Evolutionary conservation across 2,329 filamentous ascomycete species (phyloP).

Genomic region (Beauveria sp.): DNA sequence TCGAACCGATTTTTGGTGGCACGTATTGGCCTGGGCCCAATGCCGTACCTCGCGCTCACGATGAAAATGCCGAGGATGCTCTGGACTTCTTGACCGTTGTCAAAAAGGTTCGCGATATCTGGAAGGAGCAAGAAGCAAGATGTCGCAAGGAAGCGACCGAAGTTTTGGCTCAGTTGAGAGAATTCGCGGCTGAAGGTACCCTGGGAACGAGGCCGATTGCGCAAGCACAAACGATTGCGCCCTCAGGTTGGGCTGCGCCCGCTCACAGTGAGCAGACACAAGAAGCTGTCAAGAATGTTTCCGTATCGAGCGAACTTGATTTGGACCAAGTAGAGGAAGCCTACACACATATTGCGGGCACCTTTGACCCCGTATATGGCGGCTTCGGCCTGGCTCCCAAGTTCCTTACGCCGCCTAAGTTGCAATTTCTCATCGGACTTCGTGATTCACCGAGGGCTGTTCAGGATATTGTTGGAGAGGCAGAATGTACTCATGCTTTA

Average conservation of each 20-base stretch:
- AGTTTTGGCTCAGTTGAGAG: constrained; percentile 70
- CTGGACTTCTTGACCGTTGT: constrained; percentile 80
- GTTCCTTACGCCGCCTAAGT: constrained; percentile 80
- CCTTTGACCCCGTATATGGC: constrained; percentile 71
- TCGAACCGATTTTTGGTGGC: constrained; percentile 91
- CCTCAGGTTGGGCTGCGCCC: constrained; percentile 24
- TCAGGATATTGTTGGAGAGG: constrained; percentile 76
- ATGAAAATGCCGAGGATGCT: constrained; percentile 45
- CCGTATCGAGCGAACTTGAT: constrained; percentile 63
- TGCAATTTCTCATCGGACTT: constrained; percentile 73
- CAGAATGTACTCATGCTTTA: constrained; percentile 65
- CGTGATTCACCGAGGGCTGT: constrained; percentile 64
- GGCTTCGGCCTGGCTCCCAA: constrained; percentile 81
- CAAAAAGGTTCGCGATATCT: constrained; percentile 65
- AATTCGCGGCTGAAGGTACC: constrained; percentile 85
- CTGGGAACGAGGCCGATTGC: constrained; percentile 39
- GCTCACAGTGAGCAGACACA: constrained; percentile 20
- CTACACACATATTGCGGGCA: constrained; percentile 67
- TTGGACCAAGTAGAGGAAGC: constrained; percentile 89
- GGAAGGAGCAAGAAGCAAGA: constrained; percentile 76
- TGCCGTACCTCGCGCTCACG: constrained; percentile 32
- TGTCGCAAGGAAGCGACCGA: constrained; percentile 79
- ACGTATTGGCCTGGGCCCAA: constrained; percentile 90
- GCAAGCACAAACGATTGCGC: constrained; percentile 21
- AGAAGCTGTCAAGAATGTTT: constrained; percentile 17